phyloP scores from a whole-genome alignment of 225 moss, liverwort and hornwort genomes.

The Pseudisothecium myosuroides region DNA sequence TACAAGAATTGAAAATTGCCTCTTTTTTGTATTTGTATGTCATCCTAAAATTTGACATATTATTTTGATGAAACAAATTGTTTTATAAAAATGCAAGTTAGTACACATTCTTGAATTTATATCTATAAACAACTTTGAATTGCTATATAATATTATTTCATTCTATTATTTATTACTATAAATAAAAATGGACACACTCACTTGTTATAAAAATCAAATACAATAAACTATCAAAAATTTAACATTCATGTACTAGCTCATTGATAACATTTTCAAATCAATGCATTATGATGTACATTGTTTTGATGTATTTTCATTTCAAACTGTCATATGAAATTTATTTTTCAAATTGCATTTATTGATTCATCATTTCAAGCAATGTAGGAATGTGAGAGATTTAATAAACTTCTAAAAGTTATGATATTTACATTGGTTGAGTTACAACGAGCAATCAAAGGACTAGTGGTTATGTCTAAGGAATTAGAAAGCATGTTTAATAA shows the following conservation, averaged over 20 bases:
- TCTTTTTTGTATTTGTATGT: too few species aligned
- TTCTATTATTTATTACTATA: neutral
- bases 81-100: neutral
- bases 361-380: neutral
- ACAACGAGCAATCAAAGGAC: conserved; percentile 84
- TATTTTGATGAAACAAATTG: neutral
- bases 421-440: conserved; percentile 57
- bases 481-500: conserved; percentile 89
- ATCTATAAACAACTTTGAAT: neutral
- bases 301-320: neutral
- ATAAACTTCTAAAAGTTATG: conserved; percentile 60
- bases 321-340: neutral
- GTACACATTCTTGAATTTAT: too few species aligned
- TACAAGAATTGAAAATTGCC: rapidly evolving
- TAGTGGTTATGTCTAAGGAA: conserved; percentile 86
- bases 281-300: rapidly evolving
- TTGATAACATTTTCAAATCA: too few species aligned
- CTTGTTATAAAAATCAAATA: neutral
- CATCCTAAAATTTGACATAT: neutral
- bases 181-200: neutral
- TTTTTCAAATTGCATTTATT: neutral
- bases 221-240: neutral
- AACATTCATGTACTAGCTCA: too few species aligned
- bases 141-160: too few species aligned
- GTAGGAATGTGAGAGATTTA: conserved; percentile 82